A percentile compares a stretch with the other conserved stretches of the same genome.
Evolutionary conservation across 2,329 filamentous ascomycete genomes (phyloP).

Genomic region (Lasiodiplodia sp.): DNA sequence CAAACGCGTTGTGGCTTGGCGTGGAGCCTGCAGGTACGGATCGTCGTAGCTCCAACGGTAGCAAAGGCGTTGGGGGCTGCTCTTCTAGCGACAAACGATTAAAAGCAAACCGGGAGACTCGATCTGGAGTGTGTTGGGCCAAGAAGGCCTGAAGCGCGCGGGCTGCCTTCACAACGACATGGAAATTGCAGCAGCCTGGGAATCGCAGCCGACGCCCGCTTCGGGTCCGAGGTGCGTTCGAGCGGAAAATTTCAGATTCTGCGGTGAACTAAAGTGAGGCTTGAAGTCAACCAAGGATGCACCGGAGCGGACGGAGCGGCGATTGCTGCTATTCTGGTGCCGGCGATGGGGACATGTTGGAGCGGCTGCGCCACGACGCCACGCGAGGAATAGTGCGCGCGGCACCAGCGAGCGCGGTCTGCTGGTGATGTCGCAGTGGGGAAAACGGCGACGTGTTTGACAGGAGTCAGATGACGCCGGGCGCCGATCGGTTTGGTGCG

Average conservation of each 20-base stretch:
- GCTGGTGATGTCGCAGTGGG: constrained; percentile 7
- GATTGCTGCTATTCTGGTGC: constrained; percentile 11
- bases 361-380: constrained; percentile 14
- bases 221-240: not conserved
- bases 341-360: constrained; percentile 4
- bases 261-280: not conserved
- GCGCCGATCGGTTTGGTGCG: not conserved
- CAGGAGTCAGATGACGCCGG: constrained; percentile 8
- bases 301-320: not conserved
- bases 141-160: constrained; percentile 3
- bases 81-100: constrained; percentile 1
- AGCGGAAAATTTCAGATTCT: not conserved
- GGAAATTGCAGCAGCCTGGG: not conserved
- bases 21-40: not conserved
- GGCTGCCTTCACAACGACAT: not conserved
- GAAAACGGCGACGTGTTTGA: constrained; percentile 20
- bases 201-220: not conserved
- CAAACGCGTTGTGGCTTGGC: constrained; percentile 17
- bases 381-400: constrained; percentile 2
- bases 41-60: not conserved
- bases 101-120: not conserved
- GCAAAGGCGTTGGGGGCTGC: not conserved
- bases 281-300: not conserved
- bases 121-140: not conserved
- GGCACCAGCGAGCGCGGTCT: not conserved